Percentiles rank a stretch among this genome's conserved stretches.
phyloP scores from a whole-genome alignment of 2,329 filamentous ascomycete genomes.

The Fusarium palustre region DNA sequence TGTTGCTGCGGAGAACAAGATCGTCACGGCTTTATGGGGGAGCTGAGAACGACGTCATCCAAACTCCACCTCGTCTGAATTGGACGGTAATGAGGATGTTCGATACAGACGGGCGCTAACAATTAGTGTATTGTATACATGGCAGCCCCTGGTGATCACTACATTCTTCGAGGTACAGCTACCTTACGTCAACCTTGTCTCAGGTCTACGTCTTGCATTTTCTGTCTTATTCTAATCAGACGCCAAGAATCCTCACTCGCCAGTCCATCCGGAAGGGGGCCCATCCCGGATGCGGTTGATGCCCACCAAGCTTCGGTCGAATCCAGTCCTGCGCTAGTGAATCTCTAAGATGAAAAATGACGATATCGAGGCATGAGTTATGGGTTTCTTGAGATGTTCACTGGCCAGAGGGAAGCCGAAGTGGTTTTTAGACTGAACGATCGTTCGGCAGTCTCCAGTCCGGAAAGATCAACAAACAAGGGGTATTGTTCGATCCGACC shows the following conservation, averaged over 20 bases:
- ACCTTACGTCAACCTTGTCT: slow-evolving; percentile 32
- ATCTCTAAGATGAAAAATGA: slow-evolving; percentile 45
- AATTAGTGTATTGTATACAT: slow-evolving; percentile 22
- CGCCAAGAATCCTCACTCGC: slow-evolving; percentile 29
- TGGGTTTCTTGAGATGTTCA: slow-evolving; percentile 18
- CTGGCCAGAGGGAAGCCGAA: slow-evolving; percentile 21
- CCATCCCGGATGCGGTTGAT: slow-evolving; percentile 46
- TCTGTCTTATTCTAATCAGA: neutral
- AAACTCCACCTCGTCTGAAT: slow-evolving; percentile 41
- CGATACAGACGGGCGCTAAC: slow-evolving; percentile 34
- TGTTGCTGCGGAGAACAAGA: slow-evolving; percentile 49
- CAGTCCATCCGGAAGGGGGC: slow-evolving; percentile 32
- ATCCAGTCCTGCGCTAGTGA: slow-evolving; percentile 37
- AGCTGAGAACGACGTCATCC: slow-evolving; percentile 47
- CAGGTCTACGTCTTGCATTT: slow-evolving; percentile 38
- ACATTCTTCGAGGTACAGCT: slow-evolving; percentile 23
- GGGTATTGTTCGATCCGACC: slow-evolving; percentile 14
- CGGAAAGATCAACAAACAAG: slow-evolving; percentile 23
- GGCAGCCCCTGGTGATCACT: slow-evolving; percentile 14
- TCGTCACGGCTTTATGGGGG: slow-evolving; percentile 44
- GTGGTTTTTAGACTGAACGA: slow-evolving; percentile 20
- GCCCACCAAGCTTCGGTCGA: slow-evolving; percentile 40
- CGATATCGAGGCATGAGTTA: slow-evolving; percentile 41
- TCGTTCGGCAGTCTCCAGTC: slow-evolving; percentile 30
- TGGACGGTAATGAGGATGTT: slow-evolving; percentile 12